phyloP scores from a whole-genome alignment of 768 basidiomycete species.

The Termitomyces sp. region DNA sequence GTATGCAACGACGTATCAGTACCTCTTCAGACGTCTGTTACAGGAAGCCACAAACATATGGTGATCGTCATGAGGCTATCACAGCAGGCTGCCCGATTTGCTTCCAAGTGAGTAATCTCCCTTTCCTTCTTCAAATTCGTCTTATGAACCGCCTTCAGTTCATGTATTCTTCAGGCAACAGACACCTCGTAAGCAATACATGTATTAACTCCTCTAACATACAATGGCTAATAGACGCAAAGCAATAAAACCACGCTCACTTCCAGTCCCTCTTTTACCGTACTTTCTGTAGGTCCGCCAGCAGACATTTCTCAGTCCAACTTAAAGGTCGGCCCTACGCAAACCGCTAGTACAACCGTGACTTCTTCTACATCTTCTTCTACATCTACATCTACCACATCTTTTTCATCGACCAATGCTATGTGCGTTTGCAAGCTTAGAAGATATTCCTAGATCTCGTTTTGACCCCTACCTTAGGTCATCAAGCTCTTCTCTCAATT shows the following conservation, averaged over 20 bases:
- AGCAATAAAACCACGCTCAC: conserved; percentile 6
- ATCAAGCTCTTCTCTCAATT: background rate
- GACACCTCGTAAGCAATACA: background rate
- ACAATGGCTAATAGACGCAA: background rate
- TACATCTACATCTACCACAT: background rate
- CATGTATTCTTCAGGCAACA: conserved; percentile 4
- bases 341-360: background rate
- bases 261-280: background rate
- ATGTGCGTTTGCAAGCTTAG: background rate
- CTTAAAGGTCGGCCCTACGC: background rate
- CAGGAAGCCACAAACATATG: background rate
- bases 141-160: background rate
- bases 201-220: background rate
- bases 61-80: background rate
- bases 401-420: background rate
- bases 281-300: background rate
- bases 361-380: background rate
- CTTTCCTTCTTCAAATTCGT: background rate
- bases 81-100: background rate
- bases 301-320: background rate
- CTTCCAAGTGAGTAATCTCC: background rate
- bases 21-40: background rate
- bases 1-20: conserved; percentile 6
- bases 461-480: background rate
- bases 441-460: background rate